Evolutionary conservation across 768 basidiomycete species (phyloP), one percentile per base, ranked within the genome.

Genomic region (Suillus occidentalis): DNA sequence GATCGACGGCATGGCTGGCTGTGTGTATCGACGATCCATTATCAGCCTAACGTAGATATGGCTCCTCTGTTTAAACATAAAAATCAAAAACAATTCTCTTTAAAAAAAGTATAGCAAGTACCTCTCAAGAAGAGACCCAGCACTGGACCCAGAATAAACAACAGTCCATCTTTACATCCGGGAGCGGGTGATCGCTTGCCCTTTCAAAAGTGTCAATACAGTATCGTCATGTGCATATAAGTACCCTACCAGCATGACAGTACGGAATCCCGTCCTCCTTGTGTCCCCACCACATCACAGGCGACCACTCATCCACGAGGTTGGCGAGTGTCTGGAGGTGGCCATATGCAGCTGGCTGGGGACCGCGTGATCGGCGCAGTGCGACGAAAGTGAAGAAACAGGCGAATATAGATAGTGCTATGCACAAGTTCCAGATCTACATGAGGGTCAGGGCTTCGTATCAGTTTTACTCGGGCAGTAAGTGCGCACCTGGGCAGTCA

Each of bases 341-440:
- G 28, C 70, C 67, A n/a, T 68, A 71, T 22, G 65, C 47, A 34
- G 67, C 64, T 0, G 70, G 70, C 61, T 68, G 70, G 39, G 62
- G 62, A 6, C 63, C 65, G 1, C 36, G 42, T 25, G 65, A 63
- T n/a, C 22, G 63, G 18, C 8, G 36, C 16, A 66, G 16, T 20
- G 65, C 64, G 28, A 66, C 34, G 20, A 47, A 55, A 0, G 68
- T 67, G 28, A 76, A 53, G 13, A 64, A 37, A n/a, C 76, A 55
- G 7, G 69, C 66, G 40, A 75, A 65, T n/a, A 73, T 31, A 31
- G 71, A 65, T 0, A 75, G 68, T 0, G 64, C 68, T 2, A 2
- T 69, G 20, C 71, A 63, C 31, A 73, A 70, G 59, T 76, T 76
- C 8, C 76, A 60, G 34, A 75, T 71, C 74, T 76, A 25, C 14